phyloP scores from a whole-genome alignment of 2,329 filamentous ascomycete genomes.

The Ophiostoma sp. region DNA sequence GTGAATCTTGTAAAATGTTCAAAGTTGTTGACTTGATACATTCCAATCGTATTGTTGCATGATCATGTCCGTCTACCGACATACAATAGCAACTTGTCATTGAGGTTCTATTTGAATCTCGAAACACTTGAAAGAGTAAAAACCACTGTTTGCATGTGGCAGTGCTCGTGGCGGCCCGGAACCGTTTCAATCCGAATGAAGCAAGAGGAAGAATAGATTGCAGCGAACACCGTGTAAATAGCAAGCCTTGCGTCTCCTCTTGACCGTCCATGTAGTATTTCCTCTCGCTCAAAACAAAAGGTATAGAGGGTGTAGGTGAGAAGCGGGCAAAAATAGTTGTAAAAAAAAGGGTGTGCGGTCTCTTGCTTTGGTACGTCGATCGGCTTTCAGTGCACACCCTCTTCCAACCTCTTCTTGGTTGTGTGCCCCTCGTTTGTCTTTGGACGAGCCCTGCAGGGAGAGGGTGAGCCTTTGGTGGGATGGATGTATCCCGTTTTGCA shows the following conservation, averaged over 20 bases:
- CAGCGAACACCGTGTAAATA: background rate
- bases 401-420: background rate
- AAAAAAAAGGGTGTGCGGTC: slow-evolving; percentile 1
- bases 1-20: background rate
- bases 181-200: background rate
- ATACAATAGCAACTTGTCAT: background rate
- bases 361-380: slow-evolving; percentile 14
- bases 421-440: background rate
- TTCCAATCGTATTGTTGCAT: background rate
- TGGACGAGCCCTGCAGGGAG: background rate
- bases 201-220: background rate
- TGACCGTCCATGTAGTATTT: background rate
- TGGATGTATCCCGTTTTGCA: background rate
- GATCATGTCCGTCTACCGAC: background rate
- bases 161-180: slow-evolving; percentile 13
- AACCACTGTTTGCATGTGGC: background rate
- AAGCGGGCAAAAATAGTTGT: background rate
- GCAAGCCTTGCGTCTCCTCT: background rate
- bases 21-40: too few relatives aligned
- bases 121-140: background rate
- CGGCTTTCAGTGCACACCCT: background rate
- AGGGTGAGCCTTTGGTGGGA: background rate
- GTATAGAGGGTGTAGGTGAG: background rate
- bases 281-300: background rate
- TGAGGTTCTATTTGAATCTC: background rate